Percentiles rank a stretch among this genome's conserved stretches.
Conservation (phyloP, 768 basidiomycete genomes). For the Macrolepiota dolichaula region DNA sequence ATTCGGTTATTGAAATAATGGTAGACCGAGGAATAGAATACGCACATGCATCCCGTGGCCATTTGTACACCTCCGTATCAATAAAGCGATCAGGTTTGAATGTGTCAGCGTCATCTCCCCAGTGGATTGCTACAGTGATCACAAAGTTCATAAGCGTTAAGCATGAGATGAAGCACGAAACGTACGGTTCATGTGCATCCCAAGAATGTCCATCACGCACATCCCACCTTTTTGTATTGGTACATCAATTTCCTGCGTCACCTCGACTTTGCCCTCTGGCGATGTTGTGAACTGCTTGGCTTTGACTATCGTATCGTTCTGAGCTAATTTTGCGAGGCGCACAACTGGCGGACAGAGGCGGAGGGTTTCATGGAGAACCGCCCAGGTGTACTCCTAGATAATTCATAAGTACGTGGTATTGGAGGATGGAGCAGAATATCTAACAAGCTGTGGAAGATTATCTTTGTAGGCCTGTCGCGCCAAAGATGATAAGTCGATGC, state of each 20-base stretch:
- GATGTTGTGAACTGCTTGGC: conserved; percentile 28
- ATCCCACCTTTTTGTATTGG: conserved; percentile 35
- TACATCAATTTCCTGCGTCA: conserved; percentile 28
- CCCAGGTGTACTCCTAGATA: conserved; percentile 37
- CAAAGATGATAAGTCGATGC: neutral
- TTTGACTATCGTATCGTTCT: conserved; percentile 30
- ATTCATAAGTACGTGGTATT: neutral
- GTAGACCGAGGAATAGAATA: neutral
- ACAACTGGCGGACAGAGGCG: conserved; percentile 37
- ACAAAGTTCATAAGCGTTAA: neutral
- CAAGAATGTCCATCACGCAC: conserved; percentile 38
- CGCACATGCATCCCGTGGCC: conserved; percentile 51
- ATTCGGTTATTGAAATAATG: neutral
- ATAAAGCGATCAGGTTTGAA: conserved; percentile 52
- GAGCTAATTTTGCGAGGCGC: conserved; percentile 32
- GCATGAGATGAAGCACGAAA: neutral
- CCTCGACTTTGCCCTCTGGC: conserved; percentile 20
- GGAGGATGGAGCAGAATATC: neutral
- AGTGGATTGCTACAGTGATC: conserved; percentile 35
- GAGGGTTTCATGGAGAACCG: conserved; percentile 43
- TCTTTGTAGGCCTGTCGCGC: neutral
- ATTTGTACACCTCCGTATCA: conserved; percentile 44
- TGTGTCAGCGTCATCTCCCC: conserved; percentile 41
- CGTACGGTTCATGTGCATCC: conserved; percentile 43
- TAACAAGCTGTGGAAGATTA: conserved; percentile 4